Conservation (phyloP, 805 yeast genomes). For the Metschnikowia amazonensis region DNA sequence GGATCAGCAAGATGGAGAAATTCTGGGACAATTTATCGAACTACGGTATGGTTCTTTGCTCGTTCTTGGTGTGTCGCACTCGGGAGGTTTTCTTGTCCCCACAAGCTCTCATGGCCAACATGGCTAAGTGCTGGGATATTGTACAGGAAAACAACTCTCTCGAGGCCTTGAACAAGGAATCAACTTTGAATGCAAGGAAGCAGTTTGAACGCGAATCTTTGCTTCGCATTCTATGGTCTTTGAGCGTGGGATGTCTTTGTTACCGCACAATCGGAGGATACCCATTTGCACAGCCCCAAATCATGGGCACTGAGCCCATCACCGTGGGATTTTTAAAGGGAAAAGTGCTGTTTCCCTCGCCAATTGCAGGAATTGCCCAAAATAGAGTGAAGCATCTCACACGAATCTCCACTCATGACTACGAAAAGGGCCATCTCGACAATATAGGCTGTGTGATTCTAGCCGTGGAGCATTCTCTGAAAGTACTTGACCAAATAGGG, state of each 20-base stretch:
- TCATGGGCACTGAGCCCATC: not conserved
- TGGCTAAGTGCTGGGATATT: slow-evolving; percentile 19
- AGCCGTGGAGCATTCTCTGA: slow-evolving; percentile 14
- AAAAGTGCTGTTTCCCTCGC: not conserved
- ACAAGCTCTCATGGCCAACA: slow-evolving; percentile 13
- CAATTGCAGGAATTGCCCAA: not conserved
- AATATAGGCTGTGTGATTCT: slow-evolving; percentile 13
- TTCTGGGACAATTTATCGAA: slow-evolving; percentile 27
- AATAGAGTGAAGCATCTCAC: not conserved
- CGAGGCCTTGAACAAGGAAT: slow-evolving; percentile 12
- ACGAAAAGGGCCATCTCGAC: slow-evolving; percentile 1
- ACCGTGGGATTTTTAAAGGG: not conserved
- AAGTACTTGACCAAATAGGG: slow-evolving; percentile 8
- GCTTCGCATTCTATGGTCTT: slow-evolving; percentile 25
- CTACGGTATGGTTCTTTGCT: slow-evolving; percentile 25
- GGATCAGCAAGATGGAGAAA: slow-evolving; percentile 21
- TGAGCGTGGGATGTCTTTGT: slow-evolving; percentile 16
- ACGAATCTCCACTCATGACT: not conserved
- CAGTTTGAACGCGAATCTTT: slow-evolving; percentile 22
- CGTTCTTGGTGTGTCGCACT: slow-evolving; percentile 18
- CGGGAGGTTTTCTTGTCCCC: slow-evolving; percentile 12
- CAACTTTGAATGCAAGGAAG: slow-evolving; percentile 17
- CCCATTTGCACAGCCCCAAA: slow-evolving; percentile 18
- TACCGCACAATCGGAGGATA: slow-evolving; percentile 20
- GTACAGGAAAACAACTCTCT: slow-evolving; percentile 20